Base-by-base conservation (phyloP, 306 rosid species). In the Fragaria iinumae region DNA sequence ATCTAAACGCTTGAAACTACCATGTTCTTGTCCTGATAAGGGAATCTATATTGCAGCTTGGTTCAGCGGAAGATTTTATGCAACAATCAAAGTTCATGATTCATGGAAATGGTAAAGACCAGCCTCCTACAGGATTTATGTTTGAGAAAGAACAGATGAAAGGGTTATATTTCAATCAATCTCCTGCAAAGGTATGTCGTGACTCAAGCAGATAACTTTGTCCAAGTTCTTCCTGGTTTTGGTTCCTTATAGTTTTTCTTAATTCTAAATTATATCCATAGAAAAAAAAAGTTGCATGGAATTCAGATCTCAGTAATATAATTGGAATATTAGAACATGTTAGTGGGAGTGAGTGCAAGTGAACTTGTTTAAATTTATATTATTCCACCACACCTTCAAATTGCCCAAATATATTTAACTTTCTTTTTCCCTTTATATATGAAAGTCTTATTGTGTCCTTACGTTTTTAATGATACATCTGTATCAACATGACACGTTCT, bases 121-220 rank as follows among this genome's bases (percentile, higher is more conserved):
- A 92, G 80, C 87, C 90, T 74, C 97, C 99, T 23, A 96, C 98
- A 6, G 99, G 93, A 82, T 92, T 96, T 81, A 96, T 96, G 98
- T 92, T 96, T 81, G 99, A 89, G 92, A 96, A 96, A 87, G 99
- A 96, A 84, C 97, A 87, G 85, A 92, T 89, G 96, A 96, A 91
- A 81, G 98, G 96, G 75, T 75, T 96, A 73, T 96, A 92, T 84
- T 96, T 96, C 89, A 89, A 92, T 84, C 99, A 92, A 71, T 92
- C 99, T 78, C 89, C 79, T 34, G 39, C 89, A 8, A 96, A 96
- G 99, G 99, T 96, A 88, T 74, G 80, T 74, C 57, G 21, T 68
- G 68, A 60, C 11, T 43, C 39, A 59, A 29, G 52, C 20, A 70
- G 64, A 47, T 55, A 21, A 11, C 18, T 34, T 45, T 63, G 45